Conservation (phyloP, 495 filamentous ascomycete genomes). For the Daldinia childiae region DNA sequence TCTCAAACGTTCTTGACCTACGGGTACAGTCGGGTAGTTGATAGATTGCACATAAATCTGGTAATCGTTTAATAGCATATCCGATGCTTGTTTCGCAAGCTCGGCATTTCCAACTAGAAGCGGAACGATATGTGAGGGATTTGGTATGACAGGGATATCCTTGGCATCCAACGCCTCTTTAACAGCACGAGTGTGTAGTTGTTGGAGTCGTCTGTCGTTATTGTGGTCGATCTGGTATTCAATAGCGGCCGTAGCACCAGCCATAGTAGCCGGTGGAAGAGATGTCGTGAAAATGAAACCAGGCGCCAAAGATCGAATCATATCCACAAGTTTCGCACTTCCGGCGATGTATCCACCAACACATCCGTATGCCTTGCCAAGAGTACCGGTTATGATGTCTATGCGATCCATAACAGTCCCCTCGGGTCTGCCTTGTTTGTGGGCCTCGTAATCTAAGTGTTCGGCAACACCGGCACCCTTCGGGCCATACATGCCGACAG, state of each 20-base stretch:
- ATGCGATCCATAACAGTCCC: constrained; percentile 95
- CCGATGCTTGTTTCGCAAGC: constrained; percentile 88
- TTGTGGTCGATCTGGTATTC: constrained; percentile 86
- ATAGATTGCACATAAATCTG: constrained; percentile 98
- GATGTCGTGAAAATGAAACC: constrained; percentile 99
- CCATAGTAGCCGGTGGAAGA: constrained; percentile 95
- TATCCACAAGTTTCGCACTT: constrained; percentile 87
- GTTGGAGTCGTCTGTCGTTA: constrained; percentile 88
- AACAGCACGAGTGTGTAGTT: constrained; percentile 92
- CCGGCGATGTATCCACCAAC: constrained; percentile 98
- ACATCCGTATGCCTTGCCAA: constrained; percentile 97
- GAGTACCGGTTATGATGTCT: constrained; percentile 96
- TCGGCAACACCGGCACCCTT: constrained; percentile 96
- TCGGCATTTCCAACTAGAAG: constrained; percentile 94
- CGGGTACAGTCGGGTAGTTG: constrained; percentile 98
- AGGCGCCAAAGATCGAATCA: constrained; percentile 93
- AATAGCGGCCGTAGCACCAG: constrained; percentile 89
- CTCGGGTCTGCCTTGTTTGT: constrained; percentile 68
- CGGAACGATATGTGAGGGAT: constrained; percentile 95
- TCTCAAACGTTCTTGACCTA: constrained; percentile 92
- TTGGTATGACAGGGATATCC: constrained; percentile 97
- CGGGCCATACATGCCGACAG: constrained; percentile 98
- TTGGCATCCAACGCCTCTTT: constrained; percentile 78
- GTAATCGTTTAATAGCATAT: constrained; percentile 85
- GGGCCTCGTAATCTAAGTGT: constrained; percentile 92